Conservation (phyloP, 148 eudicot genomes). For the Dianthus caryophyllus region DNA sequence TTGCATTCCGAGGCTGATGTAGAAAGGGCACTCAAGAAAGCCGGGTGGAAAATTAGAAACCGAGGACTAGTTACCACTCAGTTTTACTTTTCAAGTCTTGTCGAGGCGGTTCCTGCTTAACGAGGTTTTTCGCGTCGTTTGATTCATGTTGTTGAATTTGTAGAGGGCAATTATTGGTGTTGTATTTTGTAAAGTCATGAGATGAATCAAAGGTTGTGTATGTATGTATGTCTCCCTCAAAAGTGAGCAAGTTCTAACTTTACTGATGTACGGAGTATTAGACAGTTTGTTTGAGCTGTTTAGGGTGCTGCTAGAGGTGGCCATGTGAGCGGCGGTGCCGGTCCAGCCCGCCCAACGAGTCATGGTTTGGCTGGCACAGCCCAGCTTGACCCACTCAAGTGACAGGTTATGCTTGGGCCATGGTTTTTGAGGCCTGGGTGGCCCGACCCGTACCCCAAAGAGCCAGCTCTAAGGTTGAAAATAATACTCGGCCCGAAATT, state of each 20-base stretch:
- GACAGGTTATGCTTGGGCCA: no score
- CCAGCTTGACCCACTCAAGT: no score
- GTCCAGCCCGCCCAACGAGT: no score
- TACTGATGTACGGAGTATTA: neutral
- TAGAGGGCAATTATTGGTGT: slow-evolving; percentile 22
- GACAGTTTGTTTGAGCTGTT: slow-evolving; percentile 4
- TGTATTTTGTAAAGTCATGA: slow-evolving; percentile 25
- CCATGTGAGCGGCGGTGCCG: no score
- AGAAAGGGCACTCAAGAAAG: slow-evolving; percentile 74
- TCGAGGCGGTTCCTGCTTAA: slow-evolving; percentile 84
- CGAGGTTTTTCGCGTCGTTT: slow-evolving; percentile 37
- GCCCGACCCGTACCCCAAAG: no score
- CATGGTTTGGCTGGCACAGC: no score
- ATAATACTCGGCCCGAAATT: no score
- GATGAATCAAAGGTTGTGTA: slow-evolving; percentile 25
- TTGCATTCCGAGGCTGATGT: slow-evolving; percentile 92
- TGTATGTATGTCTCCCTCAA: slow-evolving; percentile 23
- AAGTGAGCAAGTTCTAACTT: slow-evolving; percentile 11
- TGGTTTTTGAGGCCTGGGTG: no score
- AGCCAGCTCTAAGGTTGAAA: no score
- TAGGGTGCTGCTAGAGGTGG: neutral
- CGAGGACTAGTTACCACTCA: slow-evolving; percentile 75
- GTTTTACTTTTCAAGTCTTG: slow-evolving; percentile 72
- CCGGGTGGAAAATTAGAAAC: slow-evolving; percentile 86
- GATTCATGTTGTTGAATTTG: slow-evolving; percentile 15